Evolutionary conservation across 805 yeast genomes (phyloP), one percentile per base, ranked within the genome.

Genomic region (Candida boidinii): DNA sequence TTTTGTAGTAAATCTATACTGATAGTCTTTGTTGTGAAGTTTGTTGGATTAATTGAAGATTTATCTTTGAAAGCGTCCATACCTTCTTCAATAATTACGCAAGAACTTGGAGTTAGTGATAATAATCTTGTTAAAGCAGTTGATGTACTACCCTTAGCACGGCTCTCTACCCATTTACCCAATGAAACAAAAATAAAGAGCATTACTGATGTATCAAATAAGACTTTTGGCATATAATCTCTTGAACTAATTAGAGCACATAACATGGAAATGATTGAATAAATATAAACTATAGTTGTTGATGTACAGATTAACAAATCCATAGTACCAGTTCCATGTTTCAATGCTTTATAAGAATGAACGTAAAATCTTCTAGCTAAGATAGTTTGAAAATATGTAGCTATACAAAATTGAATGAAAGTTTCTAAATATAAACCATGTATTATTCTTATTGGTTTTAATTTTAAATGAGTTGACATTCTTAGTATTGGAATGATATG

Each of bases 61-160:
- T n/a, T n/a, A n/a, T n/a, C n/a, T n/a, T n/a, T n/a, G n/a, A n/a
- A n/a, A n/a, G n/a, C n/a, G n/a, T n/a, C n/a, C n/a, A n/a, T n/a
- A n/a, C n/a, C 48, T 28, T 73, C 68, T 23, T 67, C 69, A 7
- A 83, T 60, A 17, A 88, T 75, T 0, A 68, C 58, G 43, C 96
- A 88, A 3, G 68, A 64, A 1, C 84, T 68, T 2, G 98, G 96
- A 1, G 94, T 71, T 35, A 92, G 60, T 2, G 88, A 77, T 28
- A 94, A 66, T 28, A 92, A 66, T 42, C 77, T 75, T 1, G 96
- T 80, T 26, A 92, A 65, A 0, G 97, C 94, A 3, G 84, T 72
- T 0, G 96, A 84, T 0, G 97, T 92, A 38, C 83, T 85, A 4
- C 97, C 95, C 50, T 92, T 86, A 2, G 98, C 97, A 42, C 71